Percentiles rank a stretch among this genome's conserved stretches.
These are phyloP conservation scores for Fusarium hainanense DNA, from an alignment of 2,329 filamentous ascomycete species.

Conservation along the genomic window DNA sequence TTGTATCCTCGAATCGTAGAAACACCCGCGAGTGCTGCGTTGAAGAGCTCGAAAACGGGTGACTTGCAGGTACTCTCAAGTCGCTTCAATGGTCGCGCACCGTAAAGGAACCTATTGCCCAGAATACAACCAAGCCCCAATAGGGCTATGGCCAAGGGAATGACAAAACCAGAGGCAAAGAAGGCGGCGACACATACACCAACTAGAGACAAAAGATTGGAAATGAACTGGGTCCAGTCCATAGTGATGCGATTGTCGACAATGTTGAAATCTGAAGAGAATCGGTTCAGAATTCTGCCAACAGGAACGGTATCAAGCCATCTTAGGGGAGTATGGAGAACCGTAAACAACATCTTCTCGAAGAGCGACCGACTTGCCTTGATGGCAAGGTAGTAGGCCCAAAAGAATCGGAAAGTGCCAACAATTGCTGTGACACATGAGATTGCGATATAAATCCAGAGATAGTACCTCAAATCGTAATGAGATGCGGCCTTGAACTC, in stretches of 20 bases:
- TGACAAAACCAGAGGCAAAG: conserved; percentile 74
- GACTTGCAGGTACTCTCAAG: conserved; percentile 82
- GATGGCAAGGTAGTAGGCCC: conserved; percentile 73
- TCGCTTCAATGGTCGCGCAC: conserved; percentile 79
- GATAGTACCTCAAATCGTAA: conserved; percentile 68
- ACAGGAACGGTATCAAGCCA: conserved; percentile 85
- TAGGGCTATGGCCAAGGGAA: conserved; percentile 69
- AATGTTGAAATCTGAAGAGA: conserved; percentile 80
- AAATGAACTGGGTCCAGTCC: conserved; percentile 69
- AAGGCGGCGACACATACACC: conserved; percentile 75
- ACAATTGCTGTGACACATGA: conserved; percentile 71
- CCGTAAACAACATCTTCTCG: conserved; percentile 70
- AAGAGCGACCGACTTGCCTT: conserved; percentile 77
- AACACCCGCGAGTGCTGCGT: conserved; percentile 76
- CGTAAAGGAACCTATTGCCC: conserved; percentile 72
- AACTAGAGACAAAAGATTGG: conserved; percentile 69
- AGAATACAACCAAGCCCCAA: conserved; percentile 68
- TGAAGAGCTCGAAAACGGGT: conserved; percentile 84
- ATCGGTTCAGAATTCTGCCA: conserved; percentile 80
- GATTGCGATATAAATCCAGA: conserved; percentile 75
- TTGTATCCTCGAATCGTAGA: conserved; percentile 81
- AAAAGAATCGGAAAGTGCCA: conserved; percentile 71
- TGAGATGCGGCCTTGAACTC: conserved; percentile 47
- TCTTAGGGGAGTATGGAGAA: conserved; percentile 78
- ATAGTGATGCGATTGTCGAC: conserved; percentile 75